These are phyloP conservation scores for Pythium grandisporangium DNA, from an alignment of 352 stramenopile genomes.

Conservation along the genomic window DNA sequence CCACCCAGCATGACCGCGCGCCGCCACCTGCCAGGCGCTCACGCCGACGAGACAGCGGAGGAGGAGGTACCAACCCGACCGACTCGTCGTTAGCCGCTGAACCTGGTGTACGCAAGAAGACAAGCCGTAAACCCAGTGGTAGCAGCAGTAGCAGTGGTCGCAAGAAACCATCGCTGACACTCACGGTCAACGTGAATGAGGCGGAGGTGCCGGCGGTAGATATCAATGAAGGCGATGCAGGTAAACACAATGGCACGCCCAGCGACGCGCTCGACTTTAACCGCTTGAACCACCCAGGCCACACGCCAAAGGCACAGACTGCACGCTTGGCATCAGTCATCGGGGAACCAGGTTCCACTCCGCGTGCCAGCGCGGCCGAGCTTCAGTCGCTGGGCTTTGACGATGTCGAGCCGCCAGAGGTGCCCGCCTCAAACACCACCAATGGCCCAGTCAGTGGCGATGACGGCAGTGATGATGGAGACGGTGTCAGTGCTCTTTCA, in stretches of 20 bases:
- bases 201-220: too few species aligned
- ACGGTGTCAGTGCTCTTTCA: conserved; percentile 19
- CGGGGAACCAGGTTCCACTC: conserved; percentile 52
- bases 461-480: background rate
- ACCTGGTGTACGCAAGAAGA: too few species aligned
- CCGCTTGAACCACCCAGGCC: conserved; percentile 44
- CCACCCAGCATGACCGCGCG: background rate
- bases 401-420: conserved; percentile 33
- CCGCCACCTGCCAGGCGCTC: conserved; percentile 3
- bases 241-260: background rate
- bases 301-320: conserved; percentile 34
- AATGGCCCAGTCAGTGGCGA: conserved; percentile 2
- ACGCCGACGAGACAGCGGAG: too few species aligned
- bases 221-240: too few species aligned
- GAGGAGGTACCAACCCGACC: too few species aligned
- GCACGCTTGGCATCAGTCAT: conserved; percentile 17
- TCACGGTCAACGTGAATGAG: too few species aligned
- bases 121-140: too few species aligned
- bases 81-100: too few species aligned
- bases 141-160: background rate
- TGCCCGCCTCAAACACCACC: conserved; percentile 1
- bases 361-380: conserved; percentile 34
- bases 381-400: conserved; percentile 40
- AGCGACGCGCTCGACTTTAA: conserved; percentile 28
- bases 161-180: background rate